Evolutionary conservation across 345 rosid genomes (phyloP).

Genomic region (Mallotus nudiflorus): DNA sequence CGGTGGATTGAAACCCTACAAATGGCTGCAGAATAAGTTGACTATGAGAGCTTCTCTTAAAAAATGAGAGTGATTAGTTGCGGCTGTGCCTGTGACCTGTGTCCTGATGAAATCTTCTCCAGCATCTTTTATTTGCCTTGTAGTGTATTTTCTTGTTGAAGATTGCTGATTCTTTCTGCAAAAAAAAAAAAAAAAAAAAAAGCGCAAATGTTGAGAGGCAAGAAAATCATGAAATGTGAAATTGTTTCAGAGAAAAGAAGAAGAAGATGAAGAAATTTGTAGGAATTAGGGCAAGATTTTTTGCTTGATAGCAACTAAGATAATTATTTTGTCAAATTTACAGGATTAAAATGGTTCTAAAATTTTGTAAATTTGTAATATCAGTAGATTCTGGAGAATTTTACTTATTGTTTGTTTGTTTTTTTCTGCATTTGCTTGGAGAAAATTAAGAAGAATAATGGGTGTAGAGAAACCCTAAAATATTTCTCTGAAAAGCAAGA

Average conservation of each 20-base stretch:
- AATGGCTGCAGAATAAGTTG: neutral
- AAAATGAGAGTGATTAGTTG: neutral
- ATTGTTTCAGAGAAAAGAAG: too few species aligned
- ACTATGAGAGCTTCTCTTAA: neutral
- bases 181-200: too few species aligned
- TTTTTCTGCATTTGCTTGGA: neutral
- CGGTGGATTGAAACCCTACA: slow-evolving; percentile 20
- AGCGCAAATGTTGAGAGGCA: neutral
- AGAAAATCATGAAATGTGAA: neutral
- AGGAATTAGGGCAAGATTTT: neutral
- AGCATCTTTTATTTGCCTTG: neutral
- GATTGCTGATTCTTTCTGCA: neutral
- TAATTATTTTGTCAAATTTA: neutral
- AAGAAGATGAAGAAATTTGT: neutral
- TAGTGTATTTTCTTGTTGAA: neutral
- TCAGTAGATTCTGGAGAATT: too few species aligned
- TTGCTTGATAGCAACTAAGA: neutral
- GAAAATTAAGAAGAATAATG: neutral
- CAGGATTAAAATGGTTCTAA: neutral
- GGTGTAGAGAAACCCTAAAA: slow-evolving; percentile 2
- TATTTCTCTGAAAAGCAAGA: neutral
- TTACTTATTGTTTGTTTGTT: too few species aligned
- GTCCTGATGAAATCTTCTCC: neutral
- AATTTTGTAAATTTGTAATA: neutral
- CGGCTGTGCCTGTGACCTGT: too few species aligned